Base-by-base conservation (phyloP, 2,329 filamentous ascomycete genomes). In the Xylariales sp. region DNA sequence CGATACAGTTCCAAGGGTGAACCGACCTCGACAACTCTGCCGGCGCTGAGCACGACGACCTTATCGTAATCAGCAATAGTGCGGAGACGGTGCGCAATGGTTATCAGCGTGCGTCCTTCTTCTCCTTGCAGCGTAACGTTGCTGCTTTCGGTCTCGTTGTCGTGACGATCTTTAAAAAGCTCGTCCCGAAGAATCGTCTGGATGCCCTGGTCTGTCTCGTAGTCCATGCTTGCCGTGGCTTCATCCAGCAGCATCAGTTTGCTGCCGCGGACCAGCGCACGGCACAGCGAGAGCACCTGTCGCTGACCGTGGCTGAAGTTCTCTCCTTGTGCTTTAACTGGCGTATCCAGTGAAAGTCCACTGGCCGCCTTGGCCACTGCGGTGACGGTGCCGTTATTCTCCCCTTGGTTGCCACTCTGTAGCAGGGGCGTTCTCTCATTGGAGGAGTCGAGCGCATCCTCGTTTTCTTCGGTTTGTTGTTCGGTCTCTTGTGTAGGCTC, bases 191-290 rank as follows among this genome's bases (percentile, higher is more conserved):
- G 88, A 34, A 72, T 78, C 6, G 79, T 73, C 62, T 89, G 85
- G 51, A 89, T 89, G 18, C 86, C 70, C 1, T 72, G 65, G 54
- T 89, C 85, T 0, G 85, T 89, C 27, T 73, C 68, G 81, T 87
- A 87, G 57, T 89, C 85, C 3, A 90, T 84, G 0, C 85, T 83
- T 4, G 77, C 82, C 0, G 86, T 90, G 1, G 86, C 85, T 62
- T 90, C 85, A 55, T 90, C 85, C 1, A 90, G 72, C 2, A 90
- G 78, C 76, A 90, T 84, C 49, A 90, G 79, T 54, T 84, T 83
- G 3, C 85, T 83, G 0, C 81, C 73, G 0, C 78, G 72, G 17
- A 88, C 78, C 48, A 88, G 86, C 33, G 80, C 83, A 35, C 79
- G 80, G 1, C 84, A 83, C 4, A 88, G 76, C 51, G 83, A 88